These are phyloP conservation scores for Monosporascus sp. DNA, from an alignment of 2,329 filamentous ascomycete genomes.

Conservation along the genomic window DNA sequence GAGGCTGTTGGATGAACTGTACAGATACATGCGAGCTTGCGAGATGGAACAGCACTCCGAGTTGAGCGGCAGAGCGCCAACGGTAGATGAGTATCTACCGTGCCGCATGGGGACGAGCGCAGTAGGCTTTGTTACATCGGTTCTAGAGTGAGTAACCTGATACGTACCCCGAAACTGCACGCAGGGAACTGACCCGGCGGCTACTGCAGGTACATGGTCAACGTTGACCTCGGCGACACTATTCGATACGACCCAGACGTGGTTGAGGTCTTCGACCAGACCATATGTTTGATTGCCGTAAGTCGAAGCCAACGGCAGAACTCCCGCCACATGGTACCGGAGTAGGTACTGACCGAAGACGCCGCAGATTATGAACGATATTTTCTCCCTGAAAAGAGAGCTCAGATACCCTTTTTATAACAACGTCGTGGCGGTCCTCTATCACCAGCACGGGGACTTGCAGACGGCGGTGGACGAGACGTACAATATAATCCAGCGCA, in stretches of 20 bases:
- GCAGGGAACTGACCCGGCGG: not conserved
- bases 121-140: not conserved
- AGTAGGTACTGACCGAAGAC: slow-evolving; percentile 1
- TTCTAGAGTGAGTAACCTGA: not conserved
- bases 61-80: slow-evolving; percentile 9
- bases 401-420: slow-evolving; percentile 12
- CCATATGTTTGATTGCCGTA: slow-evolving; percentile 1
- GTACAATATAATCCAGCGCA: slow-evolving; percentile 6
- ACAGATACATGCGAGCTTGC: slow-evolving; percentile 4
- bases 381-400: slow-evolving; percentile 26
- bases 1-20: slow-evolving; percentile 2
- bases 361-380: slow-evolving; percentile 31
- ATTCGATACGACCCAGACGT: slow-evolving; percentile 7
- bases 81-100: slow-evolving; percentile 11
- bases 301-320: not conserved
- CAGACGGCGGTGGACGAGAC: slow-evolving; percentile 8
- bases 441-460: slow-evolving; percentile 10
- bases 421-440: slow-evolving; percentile 12
- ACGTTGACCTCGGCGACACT: slow-evolving; percentile 9
- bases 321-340: no score
- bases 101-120: slow-evolving; percentile 9
- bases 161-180: not conserved
- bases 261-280: slow-evolving; percentile 1
- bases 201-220: slow-evolving; percentile 6
- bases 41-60: slow-evolving; percentile 9